Conservation (phyloP, 2,329 filamentous ascomycete genomes). For the Zymoseptoria brevis region DNA sequence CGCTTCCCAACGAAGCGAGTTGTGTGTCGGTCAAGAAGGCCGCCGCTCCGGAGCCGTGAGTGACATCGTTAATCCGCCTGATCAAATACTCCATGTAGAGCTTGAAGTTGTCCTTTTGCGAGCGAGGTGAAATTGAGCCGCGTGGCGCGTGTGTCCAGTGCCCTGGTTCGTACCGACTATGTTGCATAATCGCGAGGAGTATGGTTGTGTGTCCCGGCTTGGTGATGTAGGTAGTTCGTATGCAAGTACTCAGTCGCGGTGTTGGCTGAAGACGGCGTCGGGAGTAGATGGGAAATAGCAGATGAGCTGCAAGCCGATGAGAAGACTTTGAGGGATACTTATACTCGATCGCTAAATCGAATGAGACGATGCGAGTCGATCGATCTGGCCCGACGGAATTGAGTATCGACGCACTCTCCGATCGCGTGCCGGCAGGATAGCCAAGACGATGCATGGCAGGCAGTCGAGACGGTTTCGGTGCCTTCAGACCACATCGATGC, state of each 20-base stretch:
- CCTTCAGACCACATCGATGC: background rate
- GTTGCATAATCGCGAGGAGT: background rate
- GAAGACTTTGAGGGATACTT: background rate
- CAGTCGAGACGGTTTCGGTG: background rate
- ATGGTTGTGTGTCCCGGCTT: background rate
- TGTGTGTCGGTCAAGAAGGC: background rate
- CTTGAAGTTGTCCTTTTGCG: background rate
- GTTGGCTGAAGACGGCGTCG: background rate
- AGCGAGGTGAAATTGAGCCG: background rate
- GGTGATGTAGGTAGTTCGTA: background rate
- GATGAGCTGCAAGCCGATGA: background rate
- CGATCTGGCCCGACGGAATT: background rate
- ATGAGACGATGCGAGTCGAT: background rate
- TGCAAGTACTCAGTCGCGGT: background rate
- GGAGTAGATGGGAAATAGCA: background rate
- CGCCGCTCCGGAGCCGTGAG: background rate
- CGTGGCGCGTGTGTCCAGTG: background rate
- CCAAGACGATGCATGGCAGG: background rate
- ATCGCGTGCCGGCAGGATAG: background rate
- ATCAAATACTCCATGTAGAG: background rate
- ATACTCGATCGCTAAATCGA: background rate
- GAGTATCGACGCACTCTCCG: background rate
- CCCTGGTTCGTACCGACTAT: background rate
- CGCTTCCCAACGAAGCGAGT: background rate
- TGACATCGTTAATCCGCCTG: background rate